Evolutionary conservation across 169 alveolate genomes (phyloP).

Genomic region (Eimeria maxima): DNA sequence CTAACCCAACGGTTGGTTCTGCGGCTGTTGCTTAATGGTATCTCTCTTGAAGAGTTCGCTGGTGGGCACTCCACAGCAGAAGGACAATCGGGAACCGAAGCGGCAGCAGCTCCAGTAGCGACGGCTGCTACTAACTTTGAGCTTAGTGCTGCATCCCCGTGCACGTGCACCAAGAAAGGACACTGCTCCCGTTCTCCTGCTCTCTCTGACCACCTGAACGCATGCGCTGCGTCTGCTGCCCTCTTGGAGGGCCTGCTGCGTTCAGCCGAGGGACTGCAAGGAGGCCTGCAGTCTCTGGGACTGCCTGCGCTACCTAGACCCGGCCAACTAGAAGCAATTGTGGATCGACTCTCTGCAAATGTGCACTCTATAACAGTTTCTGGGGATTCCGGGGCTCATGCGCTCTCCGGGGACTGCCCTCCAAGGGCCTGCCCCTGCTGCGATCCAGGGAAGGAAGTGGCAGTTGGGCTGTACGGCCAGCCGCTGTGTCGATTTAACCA

Average conservation of each 20-base stretch:
- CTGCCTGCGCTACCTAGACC: slow-evolving; percentile 8
- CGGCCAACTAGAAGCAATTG: not conserved
- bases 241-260: slow-evolving; percentile 46
- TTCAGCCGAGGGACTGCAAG: not conserved
- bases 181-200: not conserved
- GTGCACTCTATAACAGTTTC: slow-evolving; percentile 37
- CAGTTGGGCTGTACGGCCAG: slow-evolving; percentile 57
- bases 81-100: not conserved
- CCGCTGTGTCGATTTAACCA: slow-evolving; percentile 43
- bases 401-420: not conserved
- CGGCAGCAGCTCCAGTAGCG: not conserved
- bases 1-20: slow-evolving; percentile 49
- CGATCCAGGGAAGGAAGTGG: slow-evolving; percentile 50
- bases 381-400: not conserved
- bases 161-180: not conserved
- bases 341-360: slow-evolving; percentile 51
- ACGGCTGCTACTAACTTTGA: not conserved
- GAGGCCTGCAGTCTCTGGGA: slow-evolving; percentile 56
- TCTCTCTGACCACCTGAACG: slow-evolving; percentile 13
- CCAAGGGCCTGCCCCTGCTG: slow-evolving; percentile 49
- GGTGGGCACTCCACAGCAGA: slow-evolving; percentile 58
- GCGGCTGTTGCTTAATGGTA: slow-evolving; percentile 31
- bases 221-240: slow-evolving; percentile 49
- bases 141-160: not conserved
- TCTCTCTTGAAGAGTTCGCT: slow-evolving; percentile 29